Conservation (phyloP, 129 eudicot species). For the Arctium minus region DNA sequence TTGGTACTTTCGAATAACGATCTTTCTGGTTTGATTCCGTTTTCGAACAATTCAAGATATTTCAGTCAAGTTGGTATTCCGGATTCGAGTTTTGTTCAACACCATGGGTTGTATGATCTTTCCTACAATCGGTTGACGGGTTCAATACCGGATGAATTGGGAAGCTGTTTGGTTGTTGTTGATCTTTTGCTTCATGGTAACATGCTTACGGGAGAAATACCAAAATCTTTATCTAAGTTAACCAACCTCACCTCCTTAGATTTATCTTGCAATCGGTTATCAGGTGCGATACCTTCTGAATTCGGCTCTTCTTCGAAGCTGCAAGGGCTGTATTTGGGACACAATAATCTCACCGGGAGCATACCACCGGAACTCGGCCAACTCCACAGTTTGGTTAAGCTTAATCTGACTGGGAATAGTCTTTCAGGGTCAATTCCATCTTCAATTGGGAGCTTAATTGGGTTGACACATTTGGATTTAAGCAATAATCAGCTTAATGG, state of each 20-base stretch:
- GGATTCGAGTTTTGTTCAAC: slow-evolving; percentile 69
- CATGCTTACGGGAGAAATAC: slow-evolving; percentile 56
- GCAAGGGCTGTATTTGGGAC: slow-evolving; percentile 59
- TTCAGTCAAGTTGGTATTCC: slow-evolving; percentile 60
- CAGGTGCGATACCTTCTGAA: slow-evolving; percentile 53
- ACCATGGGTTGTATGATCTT: slow-evolving; percentile 74
- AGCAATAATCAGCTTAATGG: slow-evolving; percentile 53
- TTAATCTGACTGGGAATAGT: slow-evolving; percentile 56
- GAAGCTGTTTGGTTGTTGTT: slow-evolving; percentile 53
- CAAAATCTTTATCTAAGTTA: slow-evolving; percentile 41
- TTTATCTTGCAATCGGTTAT: slow-evolving; percentile 46
- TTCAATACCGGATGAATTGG: slow-evolving; percentile 57
- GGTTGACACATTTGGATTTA: slow-evolving; percentile 64
- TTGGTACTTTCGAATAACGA: slow-evolving; percentile 58
- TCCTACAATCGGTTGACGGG: slow-evolving; percentile 59
- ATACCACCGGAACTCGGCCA: slow-evolving; percentile 54
- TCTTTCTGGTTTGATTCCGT: slow-evolving; percentile 66
- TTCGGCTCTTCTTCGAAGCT: slow-evolving; percentile 38
- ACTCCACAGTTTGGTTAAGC: slow-evolving; percentile 50
- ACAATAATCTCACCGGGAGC: slow-evolving; percentile 56
- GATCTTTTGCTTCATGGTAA: slow-evolving; percentile 62
- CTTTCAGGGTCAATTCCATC: slow-evolving; percentile 55
- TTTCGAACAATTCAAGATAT: slow-evolving; percentile 36
- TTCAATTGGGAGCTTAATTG: slow-evolving; percentile 41
- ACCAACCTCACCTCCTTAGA: slow-evolving; percentile 57